Evolutionary conservation across 1,139 yeast genomes (phyloP), one percentile per base, ranked within the genome.

Genomic region (Candida frijolesensis): DNA sequence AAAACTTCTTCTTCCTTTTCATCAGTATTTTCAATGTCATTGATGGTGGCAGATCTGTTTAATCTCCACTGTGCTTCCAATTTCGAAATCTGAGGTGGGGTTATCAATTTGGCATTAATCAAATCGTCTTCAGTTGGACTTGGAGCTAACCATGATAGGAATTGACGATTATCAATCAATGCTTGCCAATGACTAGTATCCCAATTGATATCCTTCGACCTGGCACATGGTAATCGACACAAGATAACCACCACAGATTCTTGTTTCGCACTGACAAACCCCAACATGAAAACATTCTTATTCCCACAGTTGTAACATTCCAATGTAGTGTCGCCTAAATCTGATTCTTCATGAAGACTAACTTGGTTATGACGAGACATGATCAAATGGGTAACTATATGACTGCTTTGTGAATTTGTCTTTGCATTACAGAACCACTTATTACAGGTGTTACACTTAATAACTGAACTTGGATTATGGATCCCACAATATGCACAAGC

Each of bases 401-500:
- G 98, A 1, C 96, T 87, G 16, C 92, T 83, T 9, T 81, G 70
- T 9, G 83, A 73, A 43, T 75, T 74, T 29, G 82, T 76, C 52
- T 83, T 82, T n/a, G 89, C 80, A 64, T 92, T 92, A 71, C 98
- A 92, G 65, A 92, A 92, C 97, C 97, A 92, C 64, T 84, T 86
- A 61, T 82, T 70, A 68, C 97, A 91, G 4, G 80, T 76, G 52
- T 82, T 81, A 71, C 98, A 92, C 59, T 86, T 84, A 41, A 88
- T 87, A 18, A 91, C 87, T 45, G 87, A 77, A 9, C 82, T 68
- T 0, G 90, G 79, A 5, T 82, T 70, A 56, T 84, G 84, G 34
- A 89, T 77, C 1, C 92, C 95, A 71, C 97, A 92, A 65, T 91
- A 91, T 1, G 86, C 73, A 61, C 92, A 86, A 0, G 87, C 82